phyloP scores from a whole-genome alignment of 75 land plant species.

The Sequoiadendron giganteum region DNA sequence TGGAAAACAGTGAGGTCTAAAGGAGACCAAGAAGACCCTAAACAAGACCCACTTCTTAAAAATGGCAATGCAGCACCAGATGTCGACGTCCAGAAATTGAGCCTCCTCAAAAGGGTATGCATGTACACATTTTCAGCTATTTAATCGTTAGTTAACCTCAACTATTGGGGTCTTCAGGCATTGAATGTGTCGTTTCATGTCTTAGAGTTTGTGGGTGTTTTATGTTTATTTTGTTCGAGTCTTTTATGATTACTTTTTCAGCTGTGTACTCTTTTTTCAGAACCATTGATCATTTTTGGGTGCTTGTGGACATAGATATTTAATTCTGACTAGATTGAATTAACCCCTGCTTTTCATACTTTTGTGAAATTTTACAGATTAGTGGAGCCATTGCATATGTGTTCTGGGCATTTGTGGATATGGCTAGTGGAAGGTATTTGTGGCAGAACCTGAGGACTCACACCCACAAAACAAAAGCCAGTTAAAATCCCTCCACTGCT shows the following conservation, averaged over 20 bases:
- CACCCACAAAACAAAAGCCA: background rate
- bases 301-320: background rate
- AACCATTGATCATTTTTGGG: background rate
- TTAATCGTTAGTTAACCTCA: background rate
- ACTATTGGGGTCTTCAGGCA: background rate
- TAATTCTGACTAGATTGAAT: background rate
- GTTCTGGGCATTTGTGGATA: conserved; percentile 67
- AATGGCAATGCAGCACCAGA: background rate
- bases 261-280: background rate
- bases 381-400: conserved; percentile 19
- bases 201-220: background rate
- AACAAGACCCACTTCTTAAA: background rate
- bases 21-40: background rate
- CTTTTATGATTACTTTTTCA: background rate
- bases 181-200: background rate
- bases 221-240: background rate
- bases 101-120: conserved; percentile 13
- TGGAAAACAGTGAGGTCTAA: conserved; percentile 31
- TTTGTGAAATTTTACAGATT: conserved; percentile 7
- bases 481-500: background rate
- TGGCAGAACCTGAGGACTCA: conserved; percentile 30
- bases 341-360: background rate
- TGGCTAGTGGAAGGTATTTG: conserved; percentile 74
- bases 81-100: background rate
- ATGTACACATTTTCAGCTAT: background rate